phyloP scores from a whole-genome alignment of 2,329 filamentous ascomycete genomes.

The Monilinia fructigena region DNA sequence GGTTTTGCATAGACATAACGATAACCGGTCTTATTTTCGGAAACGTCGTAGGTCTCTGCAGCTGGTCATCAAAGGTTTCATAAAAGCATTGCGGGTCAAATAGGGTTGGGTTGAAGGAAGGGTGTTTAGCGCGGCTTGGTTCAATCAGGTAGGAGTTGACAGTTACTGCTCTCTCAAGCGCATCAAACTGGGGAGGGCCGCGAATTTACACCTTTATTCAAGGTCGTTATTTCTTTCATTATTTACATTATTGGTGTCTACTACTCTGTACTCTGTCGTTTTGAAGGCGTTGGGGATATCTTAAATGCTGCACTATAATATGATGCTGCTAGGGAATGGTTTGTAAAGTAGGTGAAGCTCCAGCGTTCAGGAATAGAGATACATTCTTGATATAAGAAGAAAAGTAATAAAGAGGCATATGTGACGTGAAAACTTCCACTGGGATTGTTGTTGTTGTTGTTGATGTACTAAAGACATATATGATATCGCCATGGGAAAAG shows the following conservation, averaged over 20 bases:
- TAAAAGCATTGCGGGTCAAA: slow-evolving; percentile 36
- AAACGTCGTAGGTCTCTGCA: slow-evolving; percentile 31
- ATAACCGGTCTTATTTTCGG: slow-evolving; percentile 39
- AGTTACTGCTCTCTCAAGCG: slow-evolving; percentile 7
- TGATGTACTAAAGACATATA: neutral
- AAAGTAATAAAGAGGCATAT: neutral
- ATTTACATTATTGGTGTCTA: slow-evolving; percentile 34
- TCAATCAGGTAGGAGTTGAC: slow-evolving; percentile 25
- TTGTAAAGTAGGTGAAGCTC: slow-evolving; percentile 36
- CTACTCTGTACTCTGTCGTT: slow-evolving; percentile 34
- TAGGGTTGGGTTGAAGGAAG: slow-evolving; percentile 31
- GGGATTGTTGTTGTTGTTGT: too few species aligned
- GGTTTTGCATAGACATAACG: slow-evolving; percentile 41
- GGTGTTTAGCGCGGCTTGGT: slow-evolving; percentile 29
- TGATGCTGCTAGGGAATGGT: slow-evolving; percentile 17
- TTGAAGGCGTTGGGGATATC: slow-evolving; percentile 32
- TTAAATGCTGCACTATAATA: slow-evolving; percentile 22
- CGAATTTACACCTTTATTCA: slow-evolving; percentile 28
- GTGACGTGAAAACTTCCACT: neutral
- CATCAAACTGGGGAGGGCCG: slow-evolving; percentile 1
- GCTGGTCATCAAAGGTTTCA: slow-evolving; percentile 35
- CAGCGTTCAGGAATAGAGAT: slow-evolving; percentile 33
- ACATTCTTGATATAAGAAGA: slow-evolving; percentile 17
- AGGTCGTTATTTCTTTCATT: slow-evolving; percentile 29
- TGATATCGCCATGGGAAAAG: neutral